Base-by-base conservation (phyloP, 2,329 filamentous ascomycete genomes). In the Epichloe glyceriae region DNA sequence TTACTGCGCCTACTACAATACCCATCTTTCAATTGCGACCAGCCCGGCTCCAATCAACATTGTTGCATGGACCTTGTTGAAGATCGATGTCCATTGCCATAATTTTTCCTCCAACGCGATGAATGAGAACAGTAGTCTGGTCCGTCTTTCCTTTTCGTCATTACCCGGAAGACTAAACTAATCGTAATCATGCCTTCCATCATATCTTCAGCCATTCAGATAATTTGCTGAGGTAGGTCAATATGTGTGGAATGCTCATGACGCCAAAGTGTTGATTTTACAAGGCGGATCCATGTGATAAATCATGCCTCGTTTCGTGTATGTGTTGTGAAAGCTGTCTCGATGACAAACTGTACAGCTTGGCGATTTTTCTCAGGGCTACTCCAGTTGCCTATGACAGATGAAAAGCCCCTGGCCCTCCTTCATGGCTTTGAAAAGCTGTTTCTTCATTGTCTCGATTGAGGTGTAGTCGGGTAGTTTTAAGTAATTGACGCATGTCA, bases 401-500 rank as follows among this genome's bases (percentile, higher is more conserved):
- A 70, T 97, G 93, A 78, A 98, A 98, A 54, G 94, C 93, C 33
- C 93, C 66, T 98, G 93, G 22, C 93, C 93, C 72, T 98, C 94
- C 67, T 82, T 86, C 64, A 95, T 95, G 26, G 93, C 94, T 56
- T 84, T 85, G 56, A 79, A 82, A 50, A 98, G 75, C 66, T 88
- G 87, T 64, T 85, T 79, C 62, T 78, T 83, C 69, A 98, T 81
- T 48, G 85, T 76, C 2, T 87, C 79, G 55, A 95, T 71, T 58
- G 73, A 82, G 57, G 83, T 91, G 69, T 98, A 98, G 68, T 98
- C 88, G 19, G 93, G 93, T 62, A 98, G 78, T 70, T 98, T 98
- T 61, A 98, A 80, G 66, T 98, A 98, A 68, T 98, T 98, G 69
- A 95, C 93, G 66, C 94, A 98, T 11, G 94, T 98, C 94, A 98